A percentile compares a stretch with the other conserved stretches of the same genome.
phyloP scores from a whole-genome alignment of 116 monocot genomes.

The Dioscorea cayenensis region DNA sequence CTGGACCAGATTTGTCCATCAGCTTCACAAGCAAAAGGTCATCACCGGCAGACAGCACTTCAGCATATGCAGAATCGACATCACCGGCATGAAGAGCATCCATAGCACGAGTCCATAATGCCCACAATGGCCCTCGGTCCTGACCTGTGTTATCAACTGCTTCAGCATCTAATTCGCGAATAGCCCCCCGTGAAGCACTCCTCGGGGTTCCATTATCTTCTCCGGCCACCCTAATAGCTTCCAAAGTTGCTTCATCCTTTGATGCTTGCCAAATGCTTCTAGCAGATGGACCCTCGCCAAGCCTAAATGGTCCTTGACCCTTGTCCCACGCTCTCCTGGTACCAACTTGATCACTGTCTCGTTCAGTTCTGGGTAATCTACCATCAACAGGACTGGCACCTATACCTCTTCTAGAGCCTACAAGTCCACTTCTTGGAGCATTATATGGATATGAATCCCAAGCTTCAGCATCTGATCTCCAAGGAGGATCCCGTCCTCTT shows the following conservation, averaged over 20 bases:
- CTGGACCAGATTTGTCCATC: constrained; percentile 90
- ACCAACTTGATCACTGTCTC: constrained; percentile 42
- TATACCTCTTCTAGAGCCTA: constrained; percentile 44
- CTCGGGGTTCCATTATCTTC: constrained; percentile 72
- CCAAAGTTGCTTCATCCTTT: constrained; percentile 94
- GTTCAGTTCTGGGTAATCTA: constrained; percentile 46
- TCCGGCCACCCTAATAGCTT: constrained; percentile 92
- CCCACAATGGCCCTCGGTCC: constrained; percentile 68
- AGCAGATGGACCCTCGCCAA: constrained; percentile 97
- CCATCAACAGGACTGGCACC: constrained; percentile 28
- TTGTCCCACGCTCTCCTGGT: constrained; percentile 68
- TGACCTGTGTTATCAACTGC: constrained; percentile 42
- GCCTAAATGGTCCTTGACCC: constrained; percentile 72
- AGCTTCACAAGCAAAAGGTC: constrained; percentile 78
- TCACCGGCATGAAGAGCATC: constrained; percentile 86
- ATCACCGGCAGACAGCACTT: constrained; percentile 71
- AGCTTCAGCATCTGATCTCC: constrained; percentile 66
- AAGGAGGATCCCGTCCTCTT: constrained; percentile 51
- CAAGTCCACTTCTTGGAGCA: constrained; percentile 32
- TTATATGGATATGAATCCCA: constrained; percentile 53
- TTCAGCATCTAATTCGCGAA: constrained; percentile 60
- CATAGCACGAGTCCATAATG: constrained; percentile 76
- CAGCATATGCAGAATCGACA: constrained; percentile 87
- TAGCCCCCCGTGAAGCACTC: constrained; percentile 23
- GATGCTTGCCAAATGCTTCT: constrained; percentile 99